Conservation (phyloP, 768 basidiomycete genomes). For the Leccinellum rugosiceps region DNA sequence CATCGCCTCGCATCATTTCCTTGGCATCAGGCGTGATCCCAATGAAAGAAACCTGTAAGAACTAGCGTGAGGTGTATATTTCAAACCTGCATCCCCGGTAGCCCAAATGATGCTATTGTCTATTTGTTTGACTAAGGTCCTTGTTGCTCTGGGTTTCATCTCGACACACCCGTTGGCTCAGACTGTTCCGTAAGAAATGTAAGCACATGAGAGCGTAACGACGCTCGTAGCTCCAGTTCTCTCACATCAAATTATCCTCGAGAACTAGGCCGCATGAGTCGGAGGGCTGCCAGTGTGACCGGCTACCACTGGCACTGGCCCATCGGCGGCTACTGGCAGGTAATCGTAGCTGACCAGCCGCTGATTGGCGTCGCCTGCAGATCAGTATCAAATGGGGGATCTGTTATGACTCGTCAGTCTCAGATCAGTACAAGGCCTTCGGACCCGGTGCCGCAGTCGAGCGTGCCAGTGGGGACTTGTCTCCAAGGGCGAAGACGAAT, state of each 20-base stretch:
- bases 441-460: slow-evolving; percentile 68
- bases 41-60: not conserved
- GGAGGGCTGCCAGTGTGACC: too few species aligned
- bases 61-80: not conserved
- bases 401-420: not conserved
- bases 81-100: too few species aligned
- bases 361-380: not conserved
- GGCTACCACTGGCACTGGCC: too few species aligned
- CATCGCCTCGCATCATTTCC: not conserved
- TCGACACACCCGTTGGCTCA: not conserved
- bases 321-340: too few species aligned
- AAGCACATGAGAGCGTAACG: too few species aligned
- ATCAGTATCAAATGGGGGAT: not conserved
- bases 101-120: too few species aligned
- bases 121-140: too few species aligned
- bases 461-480: slow-evolving; percentile 89
- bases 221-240: too few species aligned
- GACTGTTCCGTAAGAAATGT: too few species aligned
- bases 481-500: slow-evolving; percentile 86
- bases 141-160: not conserved
- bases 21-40: not conserved
- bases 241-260: too few species aligned
- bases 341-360: not conserved
- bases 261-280: too few species aligned
- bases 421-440: slow-evolving; percentile 79